phyloP scores from a whole-genome alignment of 106 monocot species.

The Phalaenopsis equestris region DNA sequence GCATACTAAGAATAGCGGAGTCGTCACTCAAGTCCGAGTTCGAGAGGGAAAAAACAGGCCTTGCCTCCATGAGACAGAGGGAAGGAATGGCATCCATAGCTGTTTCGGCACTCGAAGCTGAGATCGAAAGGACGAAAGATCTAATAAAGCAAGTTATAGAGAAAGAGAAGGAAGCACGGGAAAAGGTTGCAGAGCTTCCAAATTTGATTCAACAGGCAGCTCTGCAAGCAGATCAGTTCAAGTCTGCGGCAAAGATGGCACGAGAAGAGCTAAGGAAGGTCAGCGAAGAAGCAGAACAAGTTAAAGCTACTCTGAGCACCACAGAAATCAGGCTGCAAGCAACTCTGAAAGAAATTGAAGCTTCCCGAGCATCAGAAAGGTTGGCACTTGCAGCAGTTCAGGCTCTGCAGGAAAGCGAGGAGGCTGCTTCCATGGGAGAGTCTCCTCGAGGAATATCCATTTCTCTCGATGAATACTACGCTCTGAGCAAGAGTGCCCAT shows the following conservation, averaged over 20 bases:
- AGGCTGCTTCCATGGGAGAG: conserved; percentile 2
- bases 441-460: conserved; percentile 10
- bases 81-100: conserved; percentile 20
- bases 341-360: conserved; percentile 13
- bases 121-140: conserved; percentile 7
- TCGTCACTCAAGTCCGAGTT: conserved; percentile 32
- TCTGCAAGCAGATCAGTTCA: background rate
- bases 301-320: conserved; percentile 10
- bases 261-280: conserved; percentile 11
- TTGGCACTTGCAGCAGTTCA: conserved; percentile 2
- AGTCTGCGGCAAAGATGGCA: background rate
- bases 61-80: conserved; percentile 31
- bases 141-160: background rate
- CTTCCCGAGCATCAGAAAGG: conserved; percentile 8
- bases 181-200: conserved; percentile 8
- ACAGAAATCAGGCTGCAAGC: conserved; percentile 9
- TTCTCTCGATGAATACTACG: conserved; percentile 18
- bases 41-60: conserved; percentile 28
- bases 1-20: conserved; percentile 28
- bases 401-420: conserved; percentile 11
- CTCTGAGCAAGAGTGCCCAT: conserved; percentile 21
- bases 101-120: conserved; percentile 9
- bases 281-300: conserved; percentile 10
- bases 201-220: conserved; percentile 13
- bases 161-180: conserved; percentile 11